Conservation (phyloP, 2,329 filamentous ascomycete genomes). For the Hypoxylon sp. region DNA sequence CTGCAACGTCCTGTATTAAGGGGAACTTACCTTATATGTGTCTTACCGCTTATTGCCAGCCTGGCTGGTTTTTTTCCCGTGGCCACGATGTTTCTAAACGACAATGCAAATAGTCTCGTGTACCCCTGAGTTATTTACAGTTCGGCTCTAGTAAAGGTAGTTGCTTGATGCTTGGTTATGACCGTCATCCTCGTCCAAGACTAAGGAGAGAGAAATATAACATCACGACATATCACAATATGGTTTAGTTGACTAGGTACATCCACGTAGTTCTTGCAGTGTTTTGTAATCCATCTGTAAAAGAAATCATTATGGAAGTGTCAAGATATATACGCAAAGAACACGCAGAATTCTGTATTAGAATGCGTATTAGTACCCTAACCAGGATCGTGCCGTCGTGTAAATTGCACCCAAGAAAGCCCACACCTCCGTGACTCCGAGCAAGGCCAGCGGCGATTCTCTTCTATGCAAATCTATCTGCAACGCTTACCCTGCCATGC, state of each 20-base stretch:
- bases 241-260: neutral
- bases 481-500: constrained; percentile 44
- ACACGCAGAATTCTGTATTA: constrained; percentile 35
- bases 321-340: constrained; percentile 42
- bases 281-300: constrained; percentile 44
- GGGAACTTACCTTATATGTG: no score
- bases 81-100: no score
- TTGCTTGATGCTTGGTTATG: no score
- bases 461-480: constrained; percentile 48
- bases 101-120: no score
- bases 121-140: no score
- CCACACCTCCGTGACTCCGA: constrained; percentile 45
- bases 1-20: no score
- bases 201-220: neutral
- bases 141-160: no score
- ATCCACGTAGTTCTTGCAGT: constrained; percentile 9
- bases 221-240: neutral
- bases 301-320: constrained; percentile 45
- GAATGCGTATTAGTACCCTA: constrained; percentile 39
- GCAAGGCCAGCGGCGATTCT: constrained; percentile 39
- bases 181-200: neutral
- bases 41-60: no score
- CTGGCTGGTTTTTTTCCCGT: no score
- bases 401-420: constrained; percentile 29
- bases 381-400: constrained; percentile 34